Evolutionary conservation across 257 asterid species (phyloP), one percentile per base, ranked within the genome.

Genomic region (Thymus quinquecostatus): DNA sequence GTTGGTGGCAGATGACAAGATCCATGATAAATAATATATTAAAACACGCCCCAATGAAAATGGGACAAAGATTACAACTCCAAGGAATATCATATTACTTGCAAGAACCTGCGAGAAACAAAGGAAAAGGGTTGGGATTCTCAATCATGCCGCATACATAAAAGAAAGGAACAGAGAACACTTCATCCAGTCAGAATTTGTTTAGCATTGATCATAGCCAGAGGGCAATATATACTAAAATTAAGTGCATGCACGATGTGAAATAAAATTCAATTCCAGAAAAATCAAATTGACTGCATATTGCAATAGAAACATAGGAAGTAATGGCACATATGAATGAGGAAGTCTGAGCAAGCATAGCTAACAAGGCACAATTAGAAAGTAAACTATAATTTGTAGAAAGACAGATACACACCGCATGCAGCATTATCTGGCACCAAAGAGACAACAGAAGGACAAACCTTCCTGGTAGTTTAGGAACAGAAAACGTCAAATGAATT

Each of bases 11-110:
- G 96, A 87, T 66, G 94, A 85, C 82, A 91, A 72, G 64, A 91
- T 74, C 96, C 97, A 86, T 58, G 96, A 84, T 62, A 87, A 54
- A 67, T 89, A 81, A 77, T 86, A 72, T 60, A 91, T 81, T 66
- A 93, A 89, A 63, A 83, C 73, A 10, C 98, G 92, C 56, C 98
- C 98, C 58, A 91, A 66, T 8, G 97, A 87, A 82, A 93, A 93
- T 32, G 98, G 98, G 68, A 91, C 82, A 81, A 89, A 86, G 34
- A 93, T 85, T 54, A 93, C 90, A 67, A 91, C 96, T 72, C 97
- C 98, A 56, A 93, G 96, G 77, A 93, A 93, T 81, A 93, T 93
- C 97, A 89, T 91, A 79, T 93, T 93, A 86, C 98, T 93, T 6
- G 98, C 98, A 80, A 93, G 98, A 79, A 93, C 98, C 98, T 93